A percentile compares a stretch with the other conserved stretches of the same genome.
Evolutionary conservation across 208 protist genomes (phyloP).

Genomic region (Trypanosoma lewisi): DNA sequence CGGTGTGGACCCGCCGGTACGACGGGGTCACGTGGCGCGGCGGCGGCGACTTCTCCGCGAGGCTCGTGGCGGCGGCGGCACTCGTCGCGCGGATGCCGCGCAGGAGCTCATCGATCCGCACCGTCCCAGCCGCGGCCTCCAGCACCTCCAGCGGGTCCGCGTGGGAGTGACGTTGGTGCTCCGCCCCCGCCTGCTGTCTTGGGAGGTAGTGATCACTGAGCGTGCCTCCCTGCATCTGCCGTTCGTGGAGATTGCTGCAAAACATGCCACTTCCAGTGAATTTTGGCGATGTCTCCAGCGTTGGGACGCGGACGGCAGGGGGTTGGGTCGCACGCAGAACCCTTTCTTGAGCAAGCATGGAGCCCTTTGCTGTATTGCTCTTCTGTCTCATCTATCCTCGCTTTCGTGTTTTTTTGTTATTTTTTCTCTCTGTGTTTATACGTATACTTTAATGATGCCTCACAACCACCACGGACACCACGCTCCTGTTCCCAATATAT

Average conservation of each 20-base stretch:
- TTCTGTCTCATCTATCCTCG: background rate
- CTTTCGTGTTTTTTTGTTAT: background rate
- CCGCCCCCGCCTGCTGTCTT: background rate
- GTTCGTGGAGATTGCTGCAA: background rate
- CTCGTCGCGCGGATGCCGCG: background rate
- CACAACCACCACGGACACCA: background rate
- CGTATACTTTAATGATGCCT: background rate
- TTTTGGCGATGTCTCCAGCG: conserved; percentile 16
- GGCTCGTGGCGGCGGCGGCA: background rate
- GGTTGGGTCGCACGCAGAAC: conserved; percentile 1
- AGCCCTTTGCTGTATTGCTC: background rate
- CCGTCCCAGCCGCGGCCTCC: background rate
- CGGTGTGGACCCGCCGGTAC: background rate
- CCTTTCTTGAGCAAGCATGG: background rate
- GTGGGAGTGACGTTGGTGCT: background rate
- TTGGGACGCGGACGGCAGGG: conserved; percentile 24
- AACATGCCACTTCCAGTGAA: conserved; percentile 4
- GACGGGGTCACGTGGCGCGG: background rate
- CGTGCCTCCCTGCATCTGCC: background rate
- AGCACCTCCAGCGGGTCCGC: background rate
- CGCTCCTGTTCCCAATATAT: no score
- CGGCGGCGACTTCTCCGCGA: conserved; percentile 1
- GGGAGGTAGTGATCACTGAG: conserved; percentile 23
- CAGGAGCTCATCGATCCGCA: conserved; percentile 13
- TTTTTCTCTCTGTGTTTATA: background rate